Evolutionary conservation across 305 asterid species (phyloP).

Genomic region (Fraxinus velutina): DNA sequence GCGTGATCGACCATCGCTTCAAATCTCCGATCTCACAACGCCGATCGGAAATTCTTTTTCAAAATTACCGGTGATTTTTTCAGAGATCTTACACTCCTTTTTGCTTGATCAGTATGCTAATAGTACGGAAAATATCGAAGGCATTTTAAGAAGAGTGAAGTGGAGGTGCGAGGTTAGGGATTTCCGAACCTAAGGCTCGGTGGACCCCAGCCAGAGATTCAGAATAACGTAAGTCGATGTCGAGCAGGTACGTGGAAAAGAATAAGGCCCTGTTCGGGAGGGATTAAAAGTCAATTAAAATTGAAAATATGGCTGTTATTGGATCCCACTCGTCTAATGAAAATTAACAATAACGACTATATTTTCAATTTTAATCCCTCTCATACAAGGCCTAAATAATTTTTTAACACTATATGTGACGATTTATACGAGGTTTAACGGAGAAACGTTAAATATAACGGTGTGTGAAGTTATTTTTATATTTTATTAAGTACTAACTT

Average conservation of each 20-base stretch:
- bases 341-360: too few relatives aligned
- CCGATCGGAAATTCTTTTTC: background rate
- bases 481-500: background rate
- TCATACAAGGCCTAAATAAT: background rate
- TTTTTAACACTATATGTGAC: slow-evolving; percentile 12
- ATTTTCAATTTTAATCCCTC: too few relatives aligned
- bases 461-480: background rate
- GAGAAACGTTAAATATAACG: slow-evolving; percentile 14
- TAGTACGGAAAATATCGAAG: background rate
- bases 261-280: background rate
- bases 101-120: background rate
- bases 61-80: background rate
- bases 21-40: slow-evolving; percentile 45
- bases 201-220: slow-evolving; percentile 35
- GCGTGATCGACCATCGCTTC: slow-evolving; percentile 72
- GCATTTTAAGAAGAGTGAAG: slow-evolving; percentile 25
- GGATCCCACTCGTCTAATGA: too few relatives aligned
- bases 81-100: background rate
- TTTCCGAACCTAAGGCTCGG: slow-evolving; percentile 42
- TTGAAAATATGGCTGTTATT: too few relatives aligned
- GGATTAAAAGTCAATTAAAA: too few relatives aligned
- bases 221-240: slow-evolving; percentile 32
- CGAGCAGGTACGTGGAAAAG: slow-evolving; percentile 13
- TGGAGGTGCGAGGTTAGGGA: slow-evolving; percentile 19
- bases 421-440: slow-evolving; percentile 36